Evolutionary conservation across 805 yeast species (phyloP).

Genomic region (Teunomyces barrocoloradensis): DNA sequence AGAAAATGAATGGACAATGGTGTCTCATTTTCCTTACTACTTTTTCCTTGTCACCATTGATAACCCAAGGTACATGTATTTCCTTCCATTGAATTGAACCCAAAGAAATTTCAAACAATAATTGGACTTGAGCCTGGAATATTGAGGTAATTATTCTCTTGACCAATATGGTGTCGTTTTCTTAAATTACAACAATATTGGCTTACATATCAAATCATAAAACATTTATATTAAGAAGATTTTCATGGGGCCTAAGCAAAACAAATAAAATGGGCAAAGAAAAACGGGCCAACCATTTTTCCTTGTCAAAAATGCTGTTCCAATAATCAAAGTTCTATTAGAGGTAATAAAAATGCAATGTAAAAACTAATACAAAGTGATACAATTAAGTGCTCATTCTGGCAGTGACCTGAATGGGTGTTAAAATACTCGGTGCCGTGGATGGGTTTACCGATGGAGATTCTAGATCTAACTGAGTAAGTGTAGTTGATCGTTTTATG

Average conservation of each 20-base stretch:
- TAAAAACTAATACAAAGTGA: constrained; percentile 1
- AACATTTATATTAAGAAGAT: not conserved
- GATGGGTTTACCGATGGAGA: constrained; percentile 18
- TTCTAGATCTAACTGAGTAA: constrained; percentile 30
- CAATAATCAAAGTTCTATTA: constrained; percentile 1
- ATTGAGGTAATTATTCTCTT: no score
- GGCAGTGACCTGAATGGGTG: constrained; percentile 44
- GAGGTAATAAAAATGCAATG: constrained; percentile 1
- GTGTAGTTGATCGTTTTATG: constrained; percentile 32
- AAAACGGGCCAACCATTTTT: not conserved
- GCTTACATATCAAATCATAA: not conserved
- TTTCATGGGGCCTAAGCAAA: not conserved
- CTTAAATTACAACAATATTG: no score
- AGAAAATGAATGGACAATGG: no score
- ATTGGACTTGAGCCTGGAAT: no score
- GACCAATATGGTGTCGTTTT: no score
- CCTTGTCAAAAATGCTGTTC: not conserved
- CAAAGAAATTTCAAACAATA: no score
- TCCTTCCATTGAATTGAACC: no score
- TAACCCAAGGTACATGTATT: no score
- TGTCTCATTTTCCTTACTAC: no score
- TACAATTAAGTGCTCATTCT: constrained; percentile 31
- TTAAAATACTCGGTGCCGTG: constrained; percentile 37
- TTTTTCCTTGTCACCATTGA: no score
- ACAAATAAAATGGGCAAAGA: not conserved